Evolutionary conservation across 768 basidiomycete species (phyloP).

Genomic region (Lepiota brunneoincarnata): DNA sequence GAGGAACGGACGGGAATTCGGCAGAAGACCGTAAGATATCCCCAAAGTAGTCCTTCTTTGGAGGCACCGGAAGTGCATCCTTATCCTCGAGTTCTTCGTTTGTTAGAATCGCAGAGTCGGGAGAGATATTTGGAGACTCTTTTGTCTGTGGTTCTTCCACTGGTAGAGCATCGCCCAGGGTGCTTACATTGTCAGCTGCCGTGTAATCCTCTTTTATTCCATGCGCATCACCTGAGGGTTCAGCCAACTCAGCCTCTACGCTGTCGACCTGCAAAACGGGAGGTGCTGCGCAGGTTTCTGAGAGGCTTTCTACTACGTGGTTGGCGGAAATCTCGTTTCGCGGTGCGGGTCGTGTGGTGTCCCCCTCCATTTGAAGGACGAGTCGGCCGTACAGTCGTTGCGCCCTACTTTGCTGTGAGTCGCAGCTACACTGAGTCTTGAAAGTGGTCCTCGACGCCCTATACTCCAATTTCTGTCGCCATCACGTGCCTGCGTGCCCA

Average conservation of each 20-base stretch:
- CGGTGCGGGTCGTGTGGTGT: not conserved
- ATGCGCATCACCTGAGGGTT: not conserved
- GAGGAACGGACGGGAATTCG: not conserved
- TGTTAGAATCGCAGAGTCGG: not conserved
- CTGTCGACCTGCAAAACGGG: constrained; percentile 4
- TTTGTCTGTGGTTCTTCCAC: not conserved
- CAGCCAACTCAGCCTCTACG: not conserved
- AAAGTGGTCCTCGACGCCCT: not conserved
- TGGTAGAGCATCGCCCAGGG: not conserved
- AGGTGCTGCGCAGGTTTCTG: not conserved
- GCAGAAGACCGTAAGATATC: not conserved
- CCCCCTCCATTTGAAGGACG: constrained; percentile 6
- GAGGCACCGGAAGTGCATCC: not conserved
- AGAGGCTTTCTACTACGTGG: not conserved
- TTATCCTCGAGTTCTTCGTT: not conserved
- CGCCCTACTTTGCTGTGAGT: not conserved
- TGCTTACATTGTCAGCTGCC: not conserved
- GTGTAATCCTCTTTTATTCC: not conserved
- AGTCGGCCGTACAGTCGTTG: not conserved
- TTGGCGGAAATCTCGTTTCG: not conserved
- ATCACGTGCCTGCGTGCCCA: constrained; percentile 7
- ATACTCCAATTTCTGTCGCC: constrained; percentile 2
- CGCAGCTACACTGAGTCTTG: not conserved
- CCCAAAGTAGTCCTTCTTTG: not conserved
- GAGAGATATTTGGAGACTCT: not conserved